Base-by-base conservation (phyloP, 164 flowering plant species). In the Santalum album region DNA sequence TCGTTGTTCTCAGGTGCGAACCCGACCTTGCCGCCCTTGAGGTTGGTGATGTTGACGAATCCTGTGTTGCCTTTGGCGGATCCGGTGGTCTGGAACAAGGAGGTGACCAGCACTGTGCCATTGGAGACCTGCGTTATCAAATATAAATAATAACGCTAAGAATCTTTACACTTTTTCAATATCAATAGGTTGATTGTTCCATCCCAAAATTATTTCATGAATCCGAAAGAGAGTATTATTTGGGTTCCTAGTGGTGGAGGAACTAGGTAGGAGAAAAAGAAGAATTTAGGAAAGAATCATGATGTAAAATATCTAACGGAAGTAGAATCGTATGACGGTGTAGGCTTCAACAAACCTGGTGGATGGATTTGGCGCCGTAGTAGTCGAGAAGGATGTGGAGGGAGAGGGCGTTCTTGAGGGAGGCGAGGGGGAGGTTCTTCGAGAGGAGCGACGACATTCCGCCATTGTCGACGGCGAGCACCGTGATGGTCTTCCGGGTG, bases 11-110 rank as follows among this genome's bases (percentile, higher is more conserved):
- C 72, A 2, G 83, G 63, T 0, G 83, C 82, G 51, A 92, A 80
- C 0, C 76, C 85, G 21, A 92, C 99, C 39, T 81, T 81, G 0
- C 99, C 97, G 25, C 78, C 84, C 25, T 72, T 76, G 20, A 83
- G 68, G 47, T 88, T 92, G 35, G 98, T 91, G 52, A 91, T 88
- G 78, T 91, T 91, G 65, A 91, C 87, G 56, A 77, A 82, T 0
- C 98, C 98, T 1, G 70, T 57, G 26, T 81, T 78, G 0, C 87
- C 90, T 20, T 69, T 66, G 36, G 90, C 95, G 17, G 66, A 62
- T 0, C 98, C 98, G 69, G 95, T 84, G 56, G 96, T 84, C 54
- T 91, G 98, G 50, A 23, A 46, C 23, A 20, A 10, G 29, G 90
- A 72, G 53, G 90, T 69, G 0, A 81, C 46, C 24, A 76, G 50